Conservation (phyloP, 768 basidiomycete genomes). For the Hygrocybe punicea region DNA sequence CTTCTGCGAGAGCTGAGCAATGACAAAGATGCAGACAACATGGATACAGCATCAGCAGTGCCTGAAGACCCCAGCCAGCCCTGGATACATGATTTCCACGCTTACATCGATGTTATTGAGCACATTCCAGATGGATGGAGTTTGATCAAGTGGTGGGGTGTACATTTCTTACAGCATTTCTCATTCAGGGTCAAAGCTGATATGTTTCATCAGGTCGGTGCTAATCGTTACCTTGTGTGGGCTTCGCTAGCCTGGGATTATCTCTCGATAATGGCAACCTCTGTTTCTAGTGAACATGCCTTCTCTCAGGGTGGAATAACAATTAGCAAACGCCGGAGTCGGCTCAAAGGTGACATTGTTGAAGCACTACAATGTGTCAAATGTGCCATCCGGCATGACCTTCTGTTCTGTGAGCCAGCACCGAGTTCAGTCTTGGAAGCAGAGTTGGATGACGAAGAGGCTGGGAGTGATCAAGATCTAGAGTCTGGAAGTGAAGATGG, state of each 20-base stretch:
- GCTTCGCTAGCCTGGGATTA: slow-evolving; percentile 37
- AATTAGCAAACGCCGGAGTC: slow-evolving; percentile 32
- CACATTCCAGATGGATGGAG: slow-evolving; percentile 13
- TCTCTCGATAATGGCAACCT: slow-evolving; percentile 38
- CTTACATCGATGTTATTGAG: slow-evolving; percentile 18
- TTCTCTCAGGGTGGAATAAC: slow-evolving; percentile 43
- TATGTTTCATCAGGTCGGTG: slow-evolving; percentile 20
- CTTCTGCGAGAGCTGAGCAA: too few relatives aligned
- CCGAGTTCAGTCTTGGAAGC: background rate
- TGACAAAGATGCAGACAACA: too few relatives aligned
- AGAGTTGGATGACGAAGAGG: too few relatives aligned
- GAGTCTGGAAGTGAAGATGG: slow-evolving; percentile 8
- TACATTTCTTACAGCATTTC: too few relatives aligned
- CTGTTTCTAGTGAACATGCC: slow-evolving; percentile 39
- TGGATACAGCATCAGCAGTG: slow-evolving; percentile 2
- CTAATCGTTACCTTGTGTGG: slow-evolving; percentile 32
- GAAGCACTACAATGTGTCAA: slow-evolving; percentile 34
- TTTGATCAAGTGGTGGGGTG: slow-evolving; percentile 35
- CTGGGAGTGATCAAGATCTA: too few relatives aligned
- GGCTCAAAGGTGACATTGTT: slow-evolving; percentile 35
- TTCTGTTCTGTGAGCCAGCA: slow-evolving; percentile 19
- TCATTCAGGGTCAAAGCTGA: background rate
- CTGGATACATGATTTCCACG: slow-evolving; percentile 20
- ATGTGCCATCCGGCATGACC: slow-evolving; percentile 22
- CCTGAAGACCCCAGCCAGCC: slow-evolving; percentile 9